phyloP scores from a whole-genome alignment of 2,329 filamentous ascomycete genomes.

The Beauveria sp. region DNA sequence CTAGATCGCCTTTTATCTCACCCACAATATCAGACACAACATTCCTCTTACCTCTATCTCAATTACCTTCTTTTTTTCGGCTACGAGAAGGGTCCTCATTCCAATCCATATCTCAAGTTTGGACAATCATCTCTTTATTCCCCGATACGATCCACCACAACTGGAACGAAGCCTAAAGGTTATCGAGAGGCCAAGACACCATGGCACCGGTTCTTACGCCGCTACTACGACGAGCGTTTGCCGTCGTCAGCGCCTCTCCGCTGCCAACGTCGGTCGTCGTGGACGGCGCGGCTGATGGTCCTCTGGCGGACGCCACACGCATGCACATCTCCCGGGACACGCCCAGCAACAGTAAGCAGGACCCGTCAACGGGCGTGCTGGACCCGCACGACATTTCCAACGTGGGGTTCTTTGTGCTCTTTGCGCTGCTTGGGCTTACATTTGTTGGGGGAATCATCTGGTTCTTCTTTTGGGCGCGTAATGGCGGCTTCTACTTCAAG shows the following conservation, averaged over 20 bases:
- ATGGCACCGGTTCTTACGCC: constrained; percentile 9
- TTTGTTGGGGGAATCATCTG: constrained; percentile 75
- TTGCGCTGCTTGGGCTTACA: constrained; percentile 71
- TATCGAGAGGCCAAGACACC: neutral
- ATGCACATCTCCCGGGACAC: constrained; percentile 36
- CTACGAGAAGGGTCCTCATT: neutral
- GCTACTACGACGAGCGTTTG: constrained; percentile 3
- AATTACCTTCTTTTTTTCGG: neutral
- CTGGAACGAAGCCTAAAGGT: neutral
- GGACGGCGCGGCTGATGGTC: neutral
- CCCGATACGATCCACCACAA: neutral
- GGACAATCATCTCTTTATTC: neutral
- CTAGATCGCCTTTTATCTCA: neutral
- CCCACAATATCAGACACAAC: neutral
- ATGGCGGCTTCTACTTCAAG: constrained; percentile 84
- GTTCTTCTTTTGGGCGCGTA: constrained; percentile 99
- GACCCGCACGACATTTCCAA: constrained; percentile 53
- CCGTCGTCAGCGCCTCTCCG: neutral
- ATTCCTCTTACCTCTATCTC: neutral
- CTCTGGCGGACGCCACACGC: constrained; percentile 25
- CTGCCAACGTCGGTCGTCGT: neutral
- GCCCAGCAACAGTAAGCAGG: constrained; percentile 19
- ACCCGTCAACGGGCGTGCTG: constrained; percentile 43
- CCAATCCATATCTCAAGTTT: neutral
- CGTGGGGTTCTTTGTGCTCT: constrained; percentile 72